These are phyloP conservation scores for Colletotrichum sidae DNA, from an alignment of 2,329 filamentous ascomycete species.

Conservation along the genomic window DNA sequence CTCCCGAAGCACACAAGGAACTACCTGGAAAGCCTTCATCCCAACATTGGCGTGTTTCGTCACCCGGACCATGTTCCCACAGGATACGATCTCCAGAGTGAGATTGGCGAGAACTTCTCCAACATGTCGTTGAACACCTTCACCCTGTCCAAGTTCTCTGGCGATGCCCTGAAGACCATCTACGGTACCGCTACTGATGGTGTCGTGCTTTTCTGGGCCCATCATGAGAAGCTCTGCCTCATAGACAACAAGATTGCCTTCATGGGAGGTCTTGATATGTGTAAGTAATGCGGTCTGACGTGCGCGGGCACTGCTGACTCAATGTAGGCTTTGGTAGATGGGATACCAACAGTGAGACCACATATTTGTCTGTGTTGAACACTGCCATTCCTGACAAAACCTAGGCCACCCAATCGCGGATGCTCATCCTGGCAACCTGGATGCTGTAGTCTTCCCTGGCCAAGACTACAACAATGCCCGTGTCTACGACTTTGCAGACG, in stretches of 20 bases:
- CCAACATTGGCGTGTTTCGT: conserved; percentile 88
- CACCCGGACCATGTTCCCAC: conserved; percentile 90
- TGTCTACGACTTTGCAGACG: conserved; percentile 84
- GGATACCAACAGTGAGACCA: conserved; percentile 77
- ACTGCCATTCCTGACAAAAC: conserved; percentile 32
- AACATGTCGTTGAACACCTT: conserved; percentile 60
- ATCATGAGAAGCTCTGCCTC: conserved; percentile 91
- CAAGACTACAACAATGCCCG: conserved; percentile 94
- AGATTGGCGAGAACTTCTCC: conserved; percentile 73
- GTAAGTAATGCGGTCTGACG: conserved; percentile 49
- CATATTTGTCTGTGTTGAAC: background rate
- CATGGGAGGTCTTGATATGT: conserved; percentile 92
- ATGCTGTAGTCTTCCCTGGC: conserved; percentile 83
- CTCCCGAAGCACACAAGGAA: conserved; percentile 78
- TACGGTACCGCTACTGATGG: conserved; percentile 83
- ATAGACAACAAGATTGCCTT: conserved; percentile 85
- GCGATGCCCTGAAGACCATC: conserved; percentile 79
- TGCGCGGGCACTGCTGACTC: conserved; percentile 40
- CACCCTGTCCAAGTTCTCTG: conserved; percentile 73
- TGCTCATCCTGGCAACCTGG: conserved; percentile 81
- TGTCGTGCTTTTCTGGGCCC: conserved; percentile 89
- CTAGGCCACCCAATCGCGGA: conserved; percentile 82
- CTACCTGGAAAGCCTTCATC: conserved; percentile 79
- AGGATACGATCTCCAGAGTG: conserved; percentile 72
- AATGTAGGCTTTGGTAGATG: conserved; percentile 80